These are phyloP conservation scores for Penicillium sp. DNA, from an alignment of 2,329 filamentous ascomycete genomes.

Conservation along the genomic window DNA sequence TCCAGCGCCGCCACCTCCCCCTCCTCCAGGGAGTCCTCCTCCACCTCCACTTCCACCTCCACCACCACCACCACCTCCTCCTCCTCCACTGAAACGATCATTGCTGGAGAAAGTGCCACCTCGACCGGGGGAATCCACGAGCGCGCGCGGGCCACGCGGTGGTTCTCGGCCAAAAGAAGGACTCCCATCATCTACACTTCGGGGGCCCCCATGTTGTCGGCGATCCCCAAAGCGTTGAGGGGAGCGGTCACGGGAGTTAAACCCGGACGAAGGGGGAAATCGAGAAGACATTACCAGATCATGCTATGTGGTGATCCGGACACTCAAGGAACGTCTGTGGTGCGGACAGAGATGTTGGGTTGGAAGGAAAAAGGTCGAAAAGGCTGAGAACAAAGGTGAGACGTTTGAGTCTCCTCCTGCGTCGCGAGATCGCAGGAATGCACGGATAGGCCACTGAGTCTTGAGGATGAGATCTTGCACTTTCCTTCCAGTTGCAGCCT, in stretches of 20 bases:
- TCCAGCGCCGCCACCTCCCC: slow-evolving; percentile 40
- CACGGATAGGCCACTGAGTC: background rate
- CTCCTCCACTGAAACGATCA: slow-evolving; percentile 13
- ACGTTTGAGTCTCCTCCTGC: background rate
- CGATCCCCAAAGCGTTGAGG: slow-evolving; percentile 66
- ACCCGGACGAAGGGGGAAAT: slow-evolving; percentile 57
- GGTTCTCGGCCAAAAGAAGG: slow-evolving; percentile 60
- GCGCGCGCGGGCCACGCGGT: slow-evolving; percentile 73
- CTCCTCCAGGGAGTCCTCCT: slow-evolving; percentile 10
- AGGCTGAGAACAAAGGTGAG: background rate
- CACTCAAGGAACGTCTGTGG: background rate
- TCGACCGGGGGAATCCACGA: slow-evolving; percentile 59
- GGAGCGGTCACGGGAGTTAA: slow-evolving; percentile 62
- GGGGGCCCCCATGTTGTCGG: slow-evolving; percentile 50
- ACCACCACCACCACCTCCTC: background rate
- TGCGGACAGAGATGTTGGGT: background rate
- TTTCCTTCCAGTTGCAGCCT: slow-evolving; percentile 1
- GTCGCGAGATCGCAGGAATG: background rate
- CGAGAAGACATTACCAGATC: slow-evolving; percentile 50
- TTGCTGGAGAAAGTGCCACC: slow-evolving; percentile 33
- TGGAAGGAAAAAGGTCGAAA: background rate
- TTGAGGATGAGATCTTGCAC: slow-evolving; percentile 6
- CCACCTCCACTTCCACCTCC: slow-evolving; percentile 39
- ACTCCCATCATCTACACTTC: slow-evolving; percentile 51
- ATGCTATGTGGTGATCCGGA: slow-evolving; percentile 28